Base-by-base conservation (phyloP, 2,329 filamentous ascomycete species). In the Ophiostoma tasmaniense region DNA sequence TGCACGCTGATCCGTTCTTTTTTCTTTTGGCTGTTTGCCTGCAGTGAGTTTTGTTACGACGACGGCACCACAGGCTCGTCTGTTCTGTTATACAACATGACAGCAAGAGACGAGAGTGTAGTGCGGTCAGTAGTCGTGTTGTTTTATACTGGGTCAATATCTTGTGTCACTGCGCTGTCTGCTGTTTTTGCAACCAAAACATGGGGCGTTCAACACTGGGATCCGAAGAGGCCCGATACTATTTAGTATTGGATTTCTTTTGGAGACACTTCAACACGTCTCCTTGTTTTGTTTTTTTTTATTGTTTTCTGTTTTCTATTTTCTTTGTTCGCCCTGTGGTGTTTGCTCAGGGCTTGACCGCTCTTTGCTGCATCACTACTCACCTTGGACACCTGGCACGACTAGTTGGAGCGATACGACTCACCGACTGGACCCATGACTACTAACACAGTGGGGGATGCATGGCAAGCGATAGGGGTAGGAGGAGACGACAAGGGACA, bases 161-260 rank as follows among this genome's bases (percentile, higher is more conserved):
- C 82, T 84, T 82, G 83, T 81, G 86, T 64, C 61, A 37, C 87
- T 87, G 84, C 86, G 85, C 86, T 87, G 84, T 89, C 86, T 73
- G 85, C 84, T 89, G 87, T 90, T 91, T 91, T 91, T 89, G 84
- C 88, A 91, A 92, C 89, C 86, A 90, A 91, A 91, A 90, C 87
- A 88, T 84, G 81, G 81, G 88, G 85, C 85, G 87, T 89, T 91
- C 89, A 91, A 91, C 88, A 85, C 82, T 80, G 86, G 64, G 86
- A 87, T 86, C 86, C 86, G 17, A 25, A 86, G 85, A 66, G 66
- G 65, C 39, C 33, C 66, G 83, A 13, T 84, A 83, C 82, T 82
- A 65, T 70, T 65, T 82, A 81, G 79, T 66, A 55, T 45, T 45
- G 61, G 61, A 22, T 20, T 37, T 45, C 82, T 80, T 85, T 68